Conservation (phyloP, 164 flowering plant species). For the Macadamia integrifolia region DNA sequence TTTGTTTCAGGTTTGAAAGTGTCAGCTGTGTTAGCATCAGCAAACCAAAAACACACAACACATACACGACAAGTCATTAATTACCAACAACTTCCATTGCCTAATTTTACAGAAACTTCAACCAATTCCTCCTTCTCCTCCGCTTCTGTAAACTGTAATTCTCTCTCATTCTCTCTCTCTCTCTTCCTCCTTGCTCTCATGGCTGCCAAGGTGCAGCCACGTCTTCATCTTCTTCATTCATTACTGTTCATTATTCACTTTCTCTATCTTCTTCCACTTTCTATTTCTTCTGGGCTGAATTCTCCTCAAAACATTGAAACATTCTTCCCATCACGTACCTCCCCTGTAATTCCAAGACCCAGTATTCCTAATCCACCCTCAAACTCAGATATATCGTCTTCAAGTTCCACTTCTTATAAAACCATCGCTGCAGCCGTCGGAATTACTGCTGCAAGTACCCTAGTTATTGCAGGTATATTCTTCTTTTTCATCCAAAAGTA, state of each 20-base stretch:
- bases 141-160: too few relatives aligned
- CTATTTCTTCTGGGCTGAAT: constrained; percentile 20
- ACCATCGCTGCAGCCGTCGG: constrained; percentile 38
- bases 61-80: too few relatives aligned
- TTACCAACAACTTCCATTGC: too few relatives aligned
- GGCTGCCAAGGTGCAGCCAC: too few relatives aligned
- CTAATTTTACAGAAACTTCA: too few relatives aligned
- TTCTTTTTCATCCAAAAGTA: constrained; percentile 44
- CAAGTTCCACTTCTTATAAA: constrained; percentile 1
- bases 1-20: too few relatives aligned
- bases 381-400: not conserved
- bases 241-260: not conserved
- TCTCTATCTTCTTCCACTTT: constrained; percentile 15
- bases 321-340: constrained; percentile 11
- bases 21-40: too few relatives aligned
- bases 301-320: constrained; percentile 50
- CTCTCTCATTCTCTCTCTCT: too few relatives aligned
- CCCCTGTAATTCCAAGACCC: not conserved
- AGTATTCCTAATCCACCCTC: not conserved
- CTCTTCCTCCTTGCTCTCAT: too few relatives aligned
- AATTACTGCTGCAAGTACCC: constrained; percentile 59
- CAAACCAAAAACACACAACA: too few relatives aligned
- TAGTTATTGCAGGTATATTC: constrained; percentile 43
- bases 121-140: too few relatives aligned
- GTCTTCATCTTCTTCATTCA: constrained; percentile 9